Conservation (phyloP, 345 rosid species). For the Eucalyptus tenuipes region DNA sequence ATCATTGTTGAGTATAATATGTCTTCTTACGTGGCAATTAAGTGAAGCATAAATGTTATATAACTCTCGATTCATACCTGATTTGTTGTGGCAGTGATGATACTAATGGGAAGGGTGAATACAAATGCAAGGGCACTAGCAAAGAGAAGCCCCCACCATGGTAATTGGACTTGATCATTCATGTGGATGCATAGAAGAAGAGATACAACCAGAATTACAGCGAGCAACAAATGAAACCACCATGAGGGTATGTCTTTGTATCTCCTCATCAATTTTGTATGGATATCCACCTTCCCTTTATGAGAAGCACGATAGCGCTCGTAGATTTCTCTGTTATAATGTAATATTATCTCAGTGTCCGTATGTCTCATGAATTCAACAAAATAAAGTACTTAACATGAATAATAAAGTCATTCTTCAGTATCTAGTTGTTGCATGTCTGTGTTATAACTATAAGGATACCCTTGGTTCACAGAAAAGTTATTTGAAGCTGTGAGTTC, state of each 20-base stretch:
- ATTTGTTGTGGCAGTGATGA: conserved; percentile 87
- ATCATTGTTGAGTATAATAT: background rate
- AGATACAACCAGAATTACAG: conserved; percentile 28
- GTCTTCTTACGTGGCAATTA: background rate
- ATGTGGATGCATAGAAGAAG: conserved; percentile 50
- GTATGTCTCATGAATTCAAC: background rate
- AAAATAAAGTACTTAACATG: background rate
- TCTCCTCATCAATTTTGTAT: conserved; percentile 65
- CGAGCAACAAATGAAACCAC: conserved; percentile 68
- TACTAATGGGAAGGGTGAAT: conserved; percentile 83
- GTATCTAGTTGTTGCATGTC: background rate
- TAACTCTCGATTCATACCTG: conserved; percentile 25
- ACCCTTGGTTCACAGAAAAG: background rate
- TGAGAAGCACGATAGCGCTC: conserved; percentile 51
- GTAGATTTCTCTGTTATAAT: conserved; percentile 48
- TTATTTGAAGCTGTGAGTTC: background rate
- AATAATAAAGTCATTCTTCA: background rate
- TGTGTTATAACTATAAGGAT: background rate
- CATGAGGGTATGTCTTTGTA: conserved; percentile 85
- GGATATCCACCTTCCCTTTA: conserved; percentile 63
- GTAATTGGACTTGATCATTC: conserved; percentile 82
- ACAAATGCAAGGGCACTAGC: conserved; percentile 65
- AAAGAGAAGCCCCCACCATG: conserved; percentile 94
- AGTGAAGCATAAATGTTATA: background rate
- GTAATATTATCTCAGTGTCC: background rate